Evolutionary conservation across 140 eudicot genomes (phyloP), one percentile per base, ranked within the genome.

Genomic region (Bidens hawaiensis): DNA sequence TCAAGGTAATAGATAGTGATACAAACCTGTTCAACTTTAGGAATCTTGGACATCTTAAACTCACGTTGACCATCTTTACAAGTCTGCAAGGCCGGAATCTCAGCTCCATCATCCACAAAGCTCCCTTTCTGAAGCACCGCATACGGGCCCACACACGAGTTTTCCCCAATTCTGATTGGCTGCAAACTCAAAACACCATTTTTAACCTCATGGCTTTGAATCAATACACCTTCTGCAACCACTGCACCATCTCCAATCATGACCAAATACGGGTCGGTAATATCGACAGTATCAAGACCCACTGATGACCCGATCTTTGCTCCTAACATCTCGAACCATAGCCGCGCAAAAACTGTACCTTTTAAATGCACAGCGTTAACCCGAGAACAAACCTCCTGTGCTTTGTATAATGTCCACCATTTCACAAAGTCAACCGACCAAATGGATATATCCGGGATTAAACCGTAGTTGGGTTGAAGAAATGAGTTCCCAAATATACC

Each of bases 361-460:
- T 85, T 79, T 78, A 88, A 60, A 75, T 88, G 96, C 75, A 85
- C 83, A 4, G 83, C 96, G 76, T 82, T 26, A 5, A 85, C 80
- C 38, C 70, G 80, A 3, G 94, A 82, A 66, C 94, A 82, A 50
- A 84, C 71, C 51, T 88, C 89, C 45, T 88, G 96, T 8, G 83
- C 90, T 73, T 88, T 88, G 81, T 88, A 84, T 21, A 88, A 87
- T 12, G 96, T 80, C 96, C 96, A 88, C 96, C 96, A 88, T 73
- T 85, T 88, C 15, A 88, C 81, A 45, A 77, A 88, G 68, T 84
- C 87, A 13, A 72, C 11, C 1, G 96, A 88, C 94, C 90, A 88
- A 5, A 82, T 77, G 43, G 96, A 84, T 57, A 78, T 72, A 56
- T 82, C 82, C 8, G 90, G 94, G 48, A 48, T 84, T 26, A 88